Conservation (phyloP, 108 stramenopile species). For the Pelagomonas calceolata region DNA sequence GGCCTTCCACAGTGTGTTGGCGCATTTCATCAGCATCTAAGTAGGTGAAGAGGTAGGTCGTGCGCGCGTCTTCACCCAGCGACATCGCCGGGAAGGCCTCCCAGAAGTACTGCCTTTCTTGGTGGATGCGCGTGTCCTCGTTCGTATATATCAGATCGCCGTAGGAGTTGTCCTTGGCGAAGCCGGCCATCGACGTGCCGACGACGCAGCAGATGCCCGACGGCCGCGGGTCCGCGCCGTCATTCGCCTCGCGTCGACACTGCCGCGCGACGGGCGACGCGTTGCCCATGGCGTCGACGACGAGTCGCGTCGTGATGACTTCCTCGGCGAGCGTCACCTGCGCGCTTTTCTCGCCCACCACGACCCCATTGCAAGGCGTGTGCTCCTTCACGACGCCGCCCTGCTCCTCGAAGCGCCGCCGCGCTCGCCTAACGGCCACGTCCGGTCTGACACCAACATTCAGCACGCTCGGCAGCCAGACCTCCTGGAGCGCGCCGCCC, state of each 20-base stretch:
- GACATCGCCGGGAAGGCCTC: slow-evolving; percentile 81
- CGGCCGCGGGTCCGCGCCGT: slow-evolving; percentile 62
- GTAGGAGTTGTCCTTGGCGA: slow-evolving; percentile 52
- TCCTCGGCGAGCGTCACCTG: slow-evolving; percentile 6
- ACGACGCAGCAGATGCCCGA: slow-evolving; percentile 77
- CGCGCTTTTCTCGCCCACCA: slow-evolving; percentile 44
- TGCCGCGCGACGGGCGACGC: slow-evolving; percentile 70
- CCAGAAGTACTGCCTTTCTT: slow-evolving; percentile 81
- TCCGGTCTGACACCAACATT: slow-evolving; percentile 11
- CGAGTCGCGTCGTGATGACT: slow-evolving; percentile 61
- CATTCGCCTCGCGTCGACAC: slow-evolving; percentile 24
- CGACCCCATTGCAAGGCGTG: slow-evolving; percentile 56
- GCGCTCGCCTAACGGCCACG: slow-evolving; percentile 20
- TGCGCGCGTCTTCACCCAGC: slow-evolving; percentile 6
- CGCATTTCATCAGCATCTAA: slow-evolving; percentile 69
- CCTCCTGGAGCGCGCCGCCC: slow-evolving; percentile 4
- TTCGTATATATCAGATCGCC: slow-evolving; percentile 90
- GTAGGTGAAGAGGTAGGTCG: slow-evolving; percentile 72
- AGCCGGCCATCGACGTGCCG: slow-evolving; percentile 72
- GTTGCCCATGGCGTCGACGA: slow-evolving; percentile 90
- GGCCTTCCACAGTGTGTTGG: slow-evolving; percentile 40
- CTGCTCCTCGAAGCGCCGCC: slow-evolving; percentile 15
- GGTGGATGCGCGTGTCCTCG: slow-evolving; percentile 43
- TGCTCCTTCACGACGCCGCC: slow-evolving; percentile 57
- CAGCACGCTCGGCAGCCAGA: slow-evolving; percentile 8